phyloP scores from a whole-genome alignment of 2,329 filamentous ascomycete species.

The Colletotrichum magnum region DNA sequence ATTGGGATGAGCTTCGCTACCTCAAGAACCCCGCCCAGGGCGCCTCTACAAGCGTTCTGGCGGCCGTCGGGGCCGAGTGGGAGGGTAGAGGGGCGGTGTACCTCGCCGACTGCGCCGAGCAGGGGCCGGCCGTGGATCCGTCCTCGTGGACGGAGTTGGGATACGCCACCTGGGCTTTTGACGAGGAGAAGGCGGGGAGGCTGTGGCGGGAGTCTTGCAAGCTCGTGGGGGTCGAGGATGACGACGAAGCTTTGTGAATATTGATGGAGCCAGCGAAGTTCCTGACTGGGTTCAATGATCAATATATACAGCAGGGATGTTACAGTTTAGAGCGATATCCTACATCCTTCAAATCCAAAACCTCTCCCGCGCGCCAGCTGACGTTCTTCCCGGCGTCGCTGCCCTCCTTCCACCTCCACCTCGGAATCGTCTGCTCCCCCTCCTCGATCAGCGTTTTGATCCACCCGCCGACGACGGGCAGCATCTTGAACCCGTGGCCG shows the following conservation, averaged over 20 bases:
- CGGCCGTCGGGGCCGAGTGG: constrained; percentile 56
- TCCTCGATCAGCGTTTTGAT: constrained; percentile 61
- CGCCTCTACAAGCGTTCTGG: constrained; percentile 61
- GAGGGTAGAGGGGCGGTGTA: constrained; percentile 62
- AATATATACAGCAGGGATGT: too few species aligned
- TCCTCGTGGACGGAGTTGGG: constrained; percentile 25
- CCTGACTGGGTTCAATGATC: too few species aligned
- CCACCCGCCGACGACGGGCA: constrained; percentile 68
- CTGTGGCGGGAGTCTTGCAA: constrained; percentile 19
- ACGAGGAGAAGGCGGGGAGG: constrained; percentile 10
- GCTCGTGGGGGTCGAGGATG: constrained; percentile 52
- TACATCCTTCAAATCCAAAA: constrained; percentile 44
- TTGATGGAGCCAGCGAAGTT: too few species aligned
- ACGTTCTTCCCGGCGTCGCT: constrained; percentile 46
- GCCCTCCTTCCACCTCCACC: constrained; percentile 67
- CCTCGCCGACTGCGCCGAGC: constrained; percentile 54
- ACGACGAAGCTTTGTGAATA: constrained; percentile 36
- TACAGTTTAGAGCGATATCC: background rate
- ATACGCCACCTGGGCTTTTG: constrained; percentile 42
- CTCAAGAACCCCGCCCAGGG: constrained; percentile 54
- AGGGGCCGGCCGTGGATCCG: constrained; percentile 19
- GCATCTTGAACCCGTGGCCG: constrained; percentile 75
- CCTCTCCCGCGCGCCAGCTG: constrained; percentile 51
- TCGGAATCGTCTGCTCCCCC: constrained; percentile 55
- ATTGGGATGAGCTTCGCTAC: background rate